phyloP scores from a whole-genome alignment of 2,329 filamentous ascomycete species.

The Cryphonectria naterciae region DNA sequence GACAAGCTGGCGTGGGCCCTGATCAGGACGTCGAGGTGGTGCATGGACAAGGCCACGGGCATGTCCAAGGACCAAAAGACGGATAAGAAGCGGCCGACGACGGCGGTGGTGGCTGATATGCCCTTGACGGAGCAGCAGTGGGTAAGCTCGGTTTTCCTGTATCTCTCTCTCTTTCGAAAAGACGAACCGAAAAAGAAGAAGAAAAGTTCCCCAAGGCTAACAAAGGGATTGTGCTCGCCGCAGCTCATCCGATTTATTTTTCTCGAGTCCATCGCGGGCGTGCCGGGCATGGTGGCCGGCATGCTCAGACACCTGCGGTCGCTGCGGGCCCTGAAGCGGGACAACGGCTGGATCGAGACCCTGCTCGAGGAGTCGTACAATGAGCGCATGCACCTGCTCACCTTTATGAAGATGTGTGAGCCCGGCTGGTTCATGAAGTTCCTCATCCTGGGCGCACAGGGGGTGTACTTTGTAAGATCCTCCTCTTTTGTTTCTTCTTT shows the following conservation, averaged over 20 bases:
- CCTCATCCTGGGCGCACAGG: slow-evolving; percentile 90
- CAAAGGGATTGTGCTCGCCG: neutral
- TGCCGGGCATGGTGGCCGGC: slow-evolving; percentile 95
- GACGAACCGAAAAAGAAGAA: neutral
- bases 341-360: slow-evolving; percentile 97
- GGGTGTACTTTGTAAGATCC: slow-evolving; percentile 79
- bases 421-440: slow-evolving; percentile 84
- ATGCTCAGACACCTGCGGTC: slow-evolving; percentile 90
- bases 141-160: slow-evolving; percentile 43
- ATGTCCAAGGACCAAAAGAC: slow-evolving; percentile 72
- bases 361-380: slow-evolving; percentile 90
- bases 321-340: slow-evolving; percentile 82
- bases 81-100: slow-evolving; percentile 60
- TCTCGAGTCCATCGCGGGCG: slow-evolving; percentile 90
- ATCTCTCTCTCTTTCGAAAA: neutral
- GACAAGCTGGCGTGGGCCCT: slow-evolving; percentile 80
- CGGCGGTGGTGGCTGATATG: slow-evolving; percentile 55
- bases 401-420: slow-evolving; percentile 85
- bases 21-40: slow-evolving; percentile 75
- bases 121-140: slow-evolving; percentile 85
- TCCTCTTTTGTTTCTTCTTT: neutral
- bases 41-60: slow-evolving; percentile 81
- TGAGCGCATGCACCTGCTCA: slow-evolving; percentile 89
- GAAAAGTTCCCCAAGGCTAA: neutral
- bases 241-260: slow-evolving; percentile 84